Conservation (phyloP, 73 alveolate genomes). For the Symbiodinium natans region DNA sequence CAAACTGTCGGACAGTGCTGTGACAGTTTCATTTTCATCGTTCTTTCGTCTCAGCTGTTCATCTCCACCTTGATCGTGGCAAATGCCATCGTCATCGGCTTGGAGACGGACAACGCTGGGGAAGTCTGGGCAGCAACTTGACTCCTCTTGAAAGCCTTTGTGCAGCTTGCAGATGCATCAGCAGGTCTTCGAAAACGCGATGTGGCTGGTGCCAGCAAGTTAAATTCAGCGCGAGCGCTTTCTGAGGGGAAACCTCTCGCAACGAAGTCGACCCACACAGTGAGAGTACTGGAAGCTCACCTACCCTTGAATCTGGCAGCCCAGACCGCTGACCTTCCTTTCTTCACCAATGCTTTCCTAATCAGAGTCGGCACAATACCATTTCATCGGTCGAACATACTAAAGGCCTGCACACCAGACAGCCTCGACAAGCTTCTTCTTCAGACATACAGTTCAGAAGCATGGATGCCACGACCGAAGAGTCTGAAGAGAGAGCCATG, state of each 20-base stretch:
- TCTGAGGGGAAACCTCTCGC: neutral
- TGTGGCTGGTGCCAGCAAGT: neutral
- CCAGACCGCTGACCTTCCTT: no score
- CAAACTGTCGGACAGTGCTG: neutral
- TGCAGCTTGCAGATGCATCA: neutral
- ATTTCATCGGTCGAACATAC: no score
- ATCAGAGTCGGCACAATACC: no score
- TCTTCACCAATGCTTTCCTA: no score
- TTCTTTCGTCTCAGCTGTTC: conserved; percentile 27
- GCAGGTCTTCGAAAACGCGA: neutral
- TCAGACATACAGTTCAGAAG: no score
- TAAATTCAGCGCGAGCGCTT: neutral
- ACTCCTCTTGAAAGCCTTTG: neutral
- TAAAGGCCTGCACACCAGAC: no score
- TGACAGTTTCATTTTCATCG: neutral
- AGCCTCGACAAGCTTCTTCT: no score
- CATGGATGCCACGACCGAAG: no score
- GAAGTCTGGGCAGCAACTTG: conserved; percentile 51
- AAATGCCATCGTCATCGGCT: conserved; percentile 81
- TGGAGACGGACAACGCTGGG: conserved; percentile 57
- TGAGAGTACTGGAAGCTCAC: no score
- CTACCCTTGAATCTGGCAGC: no score
- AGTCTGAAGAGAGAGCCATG: no score
- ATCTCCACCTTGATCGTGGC: conserved; percentile 67
- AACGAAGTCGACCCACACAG: no score